Conservation (phyloP, 108 stramenopile genomes). For the Fistulifera pelliculosa region DNA sequence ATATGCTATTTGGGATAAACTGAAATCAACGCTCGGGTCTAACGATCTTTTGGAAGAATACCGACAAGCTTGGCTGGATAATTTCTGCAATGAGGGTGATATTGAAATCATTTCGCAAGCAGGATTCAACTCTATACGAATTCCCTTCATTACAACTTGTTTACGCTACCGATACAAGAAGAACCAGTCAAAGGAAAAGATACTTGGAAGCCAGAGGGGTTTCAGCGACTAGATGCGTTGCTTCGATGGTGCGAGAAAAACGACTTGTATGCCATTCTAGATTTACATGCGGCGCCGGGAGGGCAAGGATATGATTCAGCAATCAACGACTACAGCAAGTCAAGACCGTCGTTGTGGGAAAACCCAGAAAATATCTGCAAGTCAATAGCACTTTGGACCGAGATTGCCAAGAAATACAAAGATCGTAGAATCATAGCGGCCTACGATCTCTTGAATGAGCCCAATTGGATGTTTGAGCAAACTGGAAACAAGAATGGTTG, state of each 20-base stretch:
- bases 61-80: conserved; percentile 1
- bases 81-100: not conserved
- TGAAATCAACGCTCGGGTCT: not conserved
- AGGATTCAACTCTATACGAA: not conserved
- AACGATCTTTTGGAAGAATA: not conserved
- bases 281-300: conserved; percentile 1
- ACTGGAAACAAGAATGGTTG: not conserved
- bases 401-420: not conserved
- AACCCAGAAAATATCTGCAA: conserved; percentile 1
- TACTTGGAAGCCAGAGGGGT: not conserved
- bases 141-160: conserved; percentile 5
- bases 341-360: not conserved
- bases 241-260: not conserved
- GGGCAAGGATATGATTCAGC: not conserved
- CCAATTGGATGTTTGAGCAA: conserved; percentile 2
- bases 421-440: not conserved
- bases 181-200: not conserved
- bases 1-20: not conserved
- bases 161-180: not conserved
- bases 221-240: not conserved
- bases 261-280: not conserved
- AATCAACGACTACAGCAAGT: not conserved
- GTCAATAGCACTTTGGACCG: not conserved
- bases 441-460: conserved; percentile 1
- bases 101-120: not conserved